These are phyloP conservation scores for Globisporangium viniferum DNA, from an alignment of 352 stramenopile species.

Conservation along the genomic window DNA sequence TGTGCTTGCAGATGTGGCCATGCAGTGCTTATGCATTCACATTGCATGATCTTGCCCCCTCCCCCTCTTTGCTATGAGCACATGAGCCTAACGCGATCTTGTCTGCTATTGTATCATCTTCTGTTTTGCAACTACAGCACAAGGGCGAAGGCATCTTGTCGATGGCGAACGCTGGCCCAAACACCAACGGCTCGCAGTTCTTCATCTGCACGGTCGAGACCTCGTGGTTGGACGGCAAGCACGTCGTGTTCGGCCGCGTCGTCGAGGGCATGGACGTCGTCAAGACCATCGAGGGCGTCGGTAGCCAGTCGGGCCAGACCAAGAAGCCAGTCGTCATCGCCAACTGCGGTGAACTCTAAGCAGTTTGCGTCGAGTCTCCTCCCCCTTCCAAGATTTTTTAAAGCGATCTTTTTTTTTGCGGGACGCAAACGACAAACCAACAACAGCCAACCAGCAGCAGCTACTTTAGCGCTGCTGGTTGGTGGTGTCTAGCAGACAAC, in stretches of 20 bases:
- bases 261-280: slow-evolving; percentile 97
- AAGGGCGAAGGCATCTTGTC: slow-evolving; percentile 89
- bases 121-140: slow-evolving; percentile 61
- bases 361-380: background rate
- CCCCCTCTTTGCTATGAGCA: background rate
- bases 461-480: background rate
- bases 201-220: slow-evolving; percentile 94
- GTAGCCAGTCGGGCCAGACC: slow-evolving; percentile 91
- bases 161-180: slow-evolving; percentile 96
- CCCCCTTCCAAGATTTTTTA: background rate
- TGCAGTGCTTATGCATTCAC: background rate
- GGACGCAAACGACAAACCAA: background rate
- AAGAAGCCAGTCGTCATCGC: slow-evolving; percentile 90
- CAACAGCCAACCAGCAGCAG: background rate
- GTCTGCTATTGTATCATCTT: slow-evolving; percentile 4
- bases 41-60: background rate
- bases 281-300: slow-evolving; percentile 95
- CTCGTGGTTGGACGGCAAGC: slow-evolving; percentile 89
- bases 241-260: slow-evolving; percentile 96
- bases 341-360: slow-evolving; percentile 94
- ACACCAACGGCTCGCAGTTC: slow-evolving; percentile 98
- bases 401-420: slow-evolving; percentile 2
- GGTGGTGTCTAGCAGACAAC: background rate
- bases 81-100: background rate
- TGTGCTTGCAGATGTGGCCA: background rate